A percentile compares a stretch with the other conserved stretches of the same genome.
Conservation (phyloP, 2,329 filamentous ascomycete genomes). For the Fusarium fujikuroi region DNA sequence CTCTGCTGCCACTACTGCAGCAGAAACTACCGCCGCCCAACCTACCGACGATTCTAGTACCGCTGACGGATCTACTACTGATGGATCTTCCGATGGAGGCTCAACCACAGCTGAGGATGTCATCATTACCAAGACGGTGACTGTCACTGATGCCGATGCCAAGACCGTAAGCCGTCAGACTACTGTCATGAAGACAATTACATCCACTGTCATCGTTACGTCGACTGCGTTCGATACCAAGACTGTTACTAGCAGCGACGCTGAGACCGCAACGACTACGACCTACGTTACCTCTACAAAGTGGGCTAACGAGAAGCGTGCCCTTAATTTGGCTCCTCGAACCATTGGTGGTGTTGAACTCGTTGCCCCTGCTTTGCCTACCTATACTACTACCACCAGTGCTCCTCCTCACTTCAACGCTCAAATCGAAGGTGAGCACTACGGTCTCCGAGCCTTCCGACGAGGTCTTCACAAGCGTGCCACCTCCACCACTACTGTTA, state of each 20-base stretch:
- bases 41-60: slow-evolving; percentile 12
- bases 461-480: slow-evolving; percentile 49
- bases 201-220: slow-evolving; percentile 50
- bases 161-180: slow-evolving; percentile 46
- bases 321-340: slow-evolving; percentile 43
- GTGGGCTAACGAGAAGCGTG: slow-evolving; percentile 49
- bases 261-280: slow-evolving; percentile 50
- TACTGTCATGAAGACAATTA: slow-evolving; percentile 45
- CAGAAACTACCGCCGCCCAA: slow-evolving; percentile 16
- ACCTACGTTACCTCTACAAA: slow-evolving; percentile 51
- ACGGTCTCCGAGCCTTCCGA: slow-evolving; percentile 33
- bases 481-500: slow-evolving; percentile 47
- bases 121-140: slow-evolving; percentile 47
- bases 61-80: slow-evolving; percentile 1
- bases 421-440: slow-evolving; percentile 15
- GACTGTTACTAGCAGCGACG: slow-evolving; percentile 51
- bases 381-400: slow-evolving; percentile 34
- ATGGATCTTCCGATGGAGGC: background rate
- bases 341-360: slow-evolving; percentile 37
- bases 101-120: slow-evolving; percentile 37
- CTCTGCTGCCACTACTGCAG: slow-evolving; percentile 12
- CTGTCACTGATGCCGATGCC: slow-evolving; percentile 44
- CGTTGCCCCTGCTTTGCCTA: slow-evolving; percentile 30
- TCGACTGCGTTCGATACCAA: slow-evolving; percentile 50
- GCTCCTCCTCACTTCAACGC: slow-evolving; percentile 23